These are phyloP conservation scores for Ceratobasidium sp. DNA, from an alignment of 1,284 basidiomycete species.

Conservation along the genomic window DNA sequence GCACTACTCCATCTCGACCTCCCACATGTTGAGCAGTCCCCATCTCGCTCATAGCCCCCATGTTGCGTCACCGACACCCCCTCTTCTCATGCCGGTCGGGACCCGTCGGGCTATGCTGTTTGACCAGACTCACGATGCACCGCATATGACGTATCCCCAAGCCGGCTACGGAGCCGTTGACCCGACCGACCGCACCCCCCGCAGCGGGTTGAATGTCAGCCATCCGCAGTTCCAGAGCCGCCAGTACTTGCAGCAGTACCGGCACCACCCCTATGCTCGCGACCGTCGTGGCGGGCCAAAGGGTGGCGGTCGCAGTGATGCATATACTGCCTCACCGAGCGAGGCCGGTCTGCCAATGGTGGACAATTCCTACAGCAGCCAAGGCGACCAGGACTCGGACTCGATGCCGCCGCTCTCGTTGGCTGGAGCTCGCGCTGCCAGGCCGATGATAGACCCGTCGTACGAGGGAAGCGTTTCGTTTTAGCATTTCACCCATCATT, in stretches of 20 bases:
- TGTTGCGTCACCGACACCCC: not conserved
- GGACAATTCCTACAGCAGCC: not conserved
- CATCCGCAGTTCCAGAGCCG: constrained; percentile 6
- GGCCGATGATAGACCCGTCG: constrained; percentile 2
- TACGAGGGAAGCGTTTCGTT: not conserved
- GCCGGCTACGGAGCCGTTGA: not conserved
- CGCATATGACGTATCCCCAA: not conserved
- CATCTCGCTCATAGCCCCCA: not conserved
- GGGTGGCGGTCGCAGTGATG: not conserved
- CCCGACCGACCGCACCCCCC: not conserved
- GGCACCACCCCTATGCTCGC: constrained; percentile 24
- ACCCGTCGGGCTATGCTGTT: constrained; percentile 2
- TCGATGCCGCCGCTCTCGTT: constrained; percentile 4
- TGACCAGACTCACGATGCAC: not conserved
- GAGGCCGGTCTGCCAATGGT: not conserved
- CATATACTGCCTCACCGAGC: not conserved
- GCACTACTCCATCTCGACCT: constrained; percentile 5
- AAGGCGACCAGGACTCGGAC: constrained; percentile 6
- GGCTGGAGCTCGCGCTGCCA: not conserved
- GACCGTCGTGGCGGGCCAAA: not conserved
- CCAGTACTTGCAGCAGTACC: not conserved
- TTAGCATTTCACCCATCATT: not conserved
- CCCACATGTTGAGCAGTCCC: constrained; percentile 9
- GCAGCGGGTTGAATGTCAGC: not conserved
- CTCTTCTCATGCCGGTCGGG: not conserved